A percentile compares a stretch with the other conserved stretches of the same genome.
Evolutionary conservation across 768 basidiomycete species (phyloP).

Genomic region (Trametes cinnabarina): DNA sequence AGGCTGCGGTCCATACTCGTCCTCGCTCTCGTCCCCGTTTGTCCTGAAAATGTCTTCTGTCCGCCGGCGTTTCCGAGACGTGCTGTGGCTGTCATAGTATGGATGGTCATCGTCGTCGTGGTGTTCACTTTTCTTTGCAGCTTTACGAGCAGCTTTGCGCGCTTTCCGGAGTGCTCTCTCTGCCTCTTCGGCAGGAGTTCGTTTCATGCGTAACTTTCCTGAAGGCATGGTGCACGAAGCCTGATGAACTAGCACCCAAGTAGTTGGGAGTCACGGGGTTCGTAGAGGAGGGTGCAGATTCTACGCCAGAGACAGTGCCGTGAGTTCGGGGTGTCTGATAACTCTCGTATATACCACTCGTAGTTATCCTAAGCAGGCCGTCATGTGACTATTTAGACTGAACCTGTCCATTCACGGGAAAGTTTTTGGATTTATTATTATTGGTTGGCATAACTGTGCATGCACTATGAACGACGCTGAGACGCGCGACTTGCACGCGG

Average conservation of each 20-base stretch:
- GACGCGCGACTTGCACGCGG: conserved; percentile 1
- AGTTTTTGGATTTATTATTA: too few relatives aligned
- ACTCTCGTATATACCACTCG: too few relatives aligned
- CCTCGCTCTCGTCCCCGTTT: conserved; percentile 21
- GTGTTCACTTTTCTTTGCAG: conserved; percentile 29
- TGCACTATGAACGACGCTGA: too few relatives aligned
- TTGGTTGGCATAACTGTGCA: too few relatives aligned
- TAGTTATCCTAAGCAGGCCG: too few relatives aligned
- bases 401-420: too few relatives aligned
- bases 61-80: conserved; percentile 15
- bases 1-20: conserved; percentile 31
- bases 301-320: too few relatives aligned
- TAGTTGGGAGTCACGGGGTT: background rate
- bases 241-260: background rate
- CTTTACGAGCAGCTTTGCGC: conserved; percentile 53
- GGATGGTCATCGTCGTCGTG: conserved; percentile 22
- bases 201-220: conserved; percentile 38
- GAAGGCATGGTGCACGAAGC: conserved; percentile 2
- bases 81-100: conserved; percentile 9
- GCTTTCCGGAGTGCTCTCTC: conserved; percentile 38
- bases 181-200: conserved; percentile 37
- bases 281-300: too few relatives aligned
- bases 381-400: too few relatives aligned
- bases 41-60: conserved; percentile 7
- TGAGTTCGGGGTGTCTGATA: too few relatives aligned